phyloP scores from a whole-genome alignment of 1,284 basidiomycete genomes.

The Austroboletus olivaceoglutinosus region DNA sequence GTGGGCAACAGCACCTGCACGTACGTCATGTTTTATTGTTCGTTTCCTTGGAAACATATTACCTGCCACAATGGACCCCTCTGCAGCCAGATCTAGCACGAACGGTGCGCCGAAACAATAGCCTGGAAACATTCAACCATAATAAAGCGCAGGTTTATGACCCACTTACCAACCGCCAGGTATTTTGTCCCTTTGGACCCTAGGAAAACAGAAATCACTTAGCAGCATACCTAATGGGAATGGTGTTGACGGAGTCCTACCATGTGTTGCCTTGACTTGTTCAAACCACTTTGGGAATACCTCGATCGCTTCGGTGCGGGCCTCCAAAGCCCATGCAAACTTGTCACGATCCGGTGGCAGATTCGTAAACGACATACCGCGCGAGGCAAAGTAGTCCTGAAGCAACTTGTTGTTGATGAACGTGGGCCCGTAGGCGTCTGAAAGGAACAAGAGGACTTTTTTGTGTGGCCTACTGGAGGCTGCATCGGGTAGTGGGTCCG shows the following conservation, averaged over 20 bases:
- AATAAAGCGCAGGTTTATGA: not conserved
- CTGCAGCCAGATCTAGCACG: constrained; percentile 43
- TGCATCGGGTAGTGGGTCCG: constrained; percentile 36
- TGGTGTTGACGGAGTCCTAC: not conserved
- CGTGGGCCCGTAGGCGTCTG: constrained; percentile 49
- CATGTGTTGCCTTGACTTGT: constrained; percentile 14
- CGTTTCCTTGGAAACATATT: not conserved
- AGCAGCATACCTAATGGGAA: not conserved
- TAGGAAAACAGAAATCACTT: not conserved
- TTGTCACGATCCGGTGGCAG: constrained; percentile 8
- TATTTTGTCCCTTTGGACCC: constrained; percentile 30
- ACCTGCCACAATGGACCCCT: constrained; percentile 47
- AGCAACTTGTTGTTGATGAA: constrained; percentile 49
- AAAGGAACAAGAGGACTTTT: constrained; percentile 48
- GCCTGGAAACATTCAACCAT: constrained; percentile 34
- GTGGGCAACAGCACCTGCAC: constrained; percentile 53
- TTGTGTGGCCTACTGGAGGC: too few relatives aligned
- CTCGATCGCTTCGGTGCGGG: constrained; percentile 7
- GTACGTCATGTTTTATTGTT: not conserved
- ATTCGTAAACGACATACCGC: constrained; percentile 34
- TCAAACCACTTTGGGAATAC: constrained; percentile 27
- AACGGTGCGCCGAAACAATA: constrained; percentile 60
- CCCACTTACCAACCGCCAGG: constrained; percentile 37
- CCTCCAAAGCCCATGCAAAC: constrained; percentile 14
- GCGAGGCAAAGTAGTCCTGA: constrained; percentile 50